Evolutionary conservation across 2,329 filamentous ascomycete genomes (phyloP), one percentile per base, ranked within the genome.

Genomic region (Fusarium sp.): DNA sequence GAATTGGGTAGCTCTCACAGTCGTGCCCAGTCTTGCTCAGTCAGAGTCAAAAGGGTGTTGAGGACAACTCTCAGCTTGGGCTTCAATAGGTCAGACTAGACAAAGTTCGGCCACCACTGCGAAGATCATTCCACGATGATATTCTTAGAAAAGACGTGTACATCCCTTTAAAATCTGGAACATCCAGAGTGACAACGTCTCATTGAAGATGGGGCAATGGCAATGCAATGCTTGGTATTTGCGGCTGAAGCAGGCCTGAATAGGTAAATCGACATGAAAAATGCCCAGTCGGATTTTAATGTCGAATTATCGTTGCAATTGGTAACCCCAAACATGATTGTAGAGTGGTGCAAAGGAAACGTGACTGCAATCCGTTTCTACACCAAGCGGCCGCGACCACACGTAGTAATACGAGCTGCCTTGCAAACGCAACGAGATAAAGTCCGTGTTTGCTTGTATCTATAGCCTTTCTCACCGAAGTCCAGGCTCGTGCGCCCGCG

Each of bases 41-140:
- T 62, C 57, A 47, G 71, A 59, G 23, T 37, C 30, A 33, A 42
- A 32, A 23, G 52, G 57, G 47, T 42, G 35, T 60, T 38, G 33
- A 62, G 37, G 19, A 35, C n/a, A 61, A 21, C 21, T 32, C 52
- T 67, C 70, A 71, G 61, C 70, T 58, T 47, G 60, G 62, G 71
- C 42, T 52, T 49, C 60, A 47, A 62, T 58, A 69, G 69, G 64
- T 16, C 50, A 67, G 56, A 42, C 71, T 74, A 74, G 67, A 38
- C 56, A 68, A 53, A 60, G 54, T 72, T 58, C 10, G 67, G 64
- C 43, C 56, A 73, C 59, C 71, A 72, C 25, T 49, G 71, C 60
- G 67, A 74, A 57, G 43, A 49, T 56, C 69, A 42, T 40, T 47
- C 15, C 35, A 42, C 43, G n/a, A 21, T 28, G 54, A 66, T 71